Base-by-base conservation (phyloP, 2,329 filamentous ascomycete species). In the Remersonia thermophila region DNA sequence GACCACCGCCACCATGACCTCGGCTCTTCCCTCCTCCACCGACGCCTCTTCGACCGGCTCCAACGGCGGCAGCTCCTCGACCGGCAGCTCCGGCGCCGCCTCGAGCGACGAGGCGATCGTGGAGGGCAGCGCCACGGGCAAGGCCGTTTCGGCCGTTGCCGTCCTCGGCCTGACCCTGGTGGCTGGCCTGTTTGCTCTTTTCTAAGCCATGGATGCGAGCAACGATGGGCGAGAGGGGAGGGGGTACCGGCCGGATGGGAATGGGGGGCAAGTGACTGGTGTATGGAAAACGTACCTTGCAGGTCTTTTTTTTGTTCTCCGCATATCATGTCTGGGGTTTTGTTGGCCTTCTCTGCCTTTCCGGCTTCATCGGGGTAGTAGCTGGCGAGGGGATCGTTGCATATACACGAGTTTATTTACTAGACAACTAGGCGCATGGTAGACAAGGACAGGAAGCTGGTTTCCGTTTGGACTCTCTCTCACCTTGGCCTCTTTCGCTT, bases 1-100 rank as follows among this genome's bases (percentile, higher is more conserved):
- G 38, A 60, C 56, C 31, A 48, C 54, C 38, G 47, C 49, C 20
- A 27, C 47, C 27, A 38, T 15, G 27, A 50, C 28, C 41, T 48
- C 15, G 34, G 5, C 9, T 9, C 20, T 23, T 23, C 20, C 20
- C 9, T 23, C 45, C 11, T 33, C 44, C 27, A 39, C 46, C 26
- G 35, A 41, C 30, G 41, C 37, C 36, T 35, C 44, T n/a, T 35
- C 38, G 35, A 42, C 44, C 10, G 33, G 38, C 15, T 36, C 46
- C 11, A 42, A 45, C 15, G 38, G 33, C 12, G 38, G 44, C n/a
- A 42, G 42, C 16, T 37, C 45, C 15, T 37, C 39, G 14, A 42
- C 45, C 7, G 41, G 42, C 30, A 46, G 40, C 23, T 37, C 41
- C 27, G 47, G 41, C 17, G 27, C 37, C 35, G 40, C 48, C 30